A percentile compares a stretch with the other conserved stretches of the same genome.
These are phyloP conservation scores for Komagataea norvegica DNA, from an alignment of 1,139 yeast genomes.

Conservation along the genomic window DNA sequence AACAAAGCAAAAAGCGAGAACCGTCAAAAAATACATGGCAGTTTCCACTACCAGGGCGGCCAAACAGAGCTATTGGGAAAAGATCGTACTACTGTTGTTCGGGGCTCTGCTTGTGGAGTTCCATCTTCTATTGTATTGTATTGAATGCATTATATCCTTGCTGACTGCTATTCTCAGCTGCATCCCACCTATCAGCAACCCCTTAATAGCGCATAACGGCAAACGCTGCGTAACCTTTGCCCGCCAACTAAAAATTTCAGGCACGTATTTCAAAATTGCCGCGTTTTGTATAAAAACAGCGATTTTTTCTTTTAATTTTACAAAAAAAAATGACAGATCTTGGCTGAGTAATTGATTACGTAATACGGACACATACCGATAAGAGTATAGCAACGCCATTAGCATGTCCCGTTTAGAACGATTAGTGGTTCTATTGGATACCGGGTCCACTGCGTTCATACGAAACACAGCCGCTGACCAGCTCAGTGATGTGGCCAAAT, in stretches of 20 bases:
- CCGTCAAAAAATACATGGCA: no score
- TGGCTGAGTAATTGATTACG: constrained; percentile 6
- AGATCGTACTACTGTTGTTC: no score
- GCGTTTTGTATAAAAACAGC: constrained; percentile 10
- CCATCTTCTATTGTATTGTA: no score
- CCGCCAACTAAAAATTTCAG: background rate
- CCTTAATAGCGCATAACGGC: no score
- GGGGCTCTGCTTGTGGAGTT: no score
- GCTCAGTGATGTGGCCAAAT: constrained; percentile 86
- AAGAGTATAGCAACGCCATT: background rate
- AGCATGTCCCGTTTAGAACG: constrained; percentile 53
- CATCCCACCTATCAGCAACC: no score
- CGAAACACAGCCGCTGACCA: constrained; percentile 98
- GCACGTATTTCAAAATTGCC: background rate
- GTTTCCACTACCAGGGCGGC: no score
- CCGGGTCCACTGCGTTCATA: constrained; percentile 92
- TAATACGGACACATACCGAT: background rate
- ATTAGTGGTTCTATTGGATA: constrained; percentile 75
- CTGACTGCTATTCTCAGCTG: no score
- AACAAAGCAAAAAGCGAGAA: no score
- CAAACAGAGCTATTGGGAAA: no score
- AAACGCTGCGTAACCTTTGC: no score
- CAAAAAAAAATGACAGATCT: background rate
- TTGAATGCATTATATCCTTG: no score
- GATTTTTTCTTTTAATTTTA: constrained; percentile 4